phyloP scores from a whole-genome alignment of 2,329 filamentous ascomycete species.

The Beauveria medogensis region DNA sequence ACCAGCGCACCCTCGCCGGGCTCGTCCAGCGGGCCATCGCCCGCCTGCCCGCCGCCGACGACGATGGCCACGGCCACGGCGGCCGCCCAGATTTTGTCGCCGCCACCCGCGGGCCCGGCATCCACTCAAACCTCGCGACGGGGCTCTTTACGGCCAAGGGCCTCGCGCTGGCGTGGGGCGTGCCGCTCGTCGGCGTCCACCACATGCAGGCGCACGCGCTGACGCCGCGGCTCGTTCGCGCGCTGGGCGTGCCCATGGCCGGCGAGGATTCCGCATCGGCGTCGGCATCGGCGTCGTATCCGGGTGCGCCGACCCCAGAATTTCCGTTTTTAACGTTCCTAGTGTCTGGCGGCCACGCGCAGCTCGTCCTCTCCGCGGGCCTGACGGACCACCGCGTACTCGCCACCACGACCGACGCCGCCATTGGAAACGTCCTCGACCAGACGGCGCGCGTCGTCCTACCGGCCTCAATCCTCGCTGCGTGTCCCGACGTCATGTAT shows the following conservation, averaged over 20 bases:
- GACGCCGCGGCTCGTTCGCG: conserved; percentile 69
- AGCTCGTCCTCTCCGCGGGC: conserved; percentile 66
- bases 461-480: conserved; percentile 48
- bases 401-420: conserved; percentile 67
- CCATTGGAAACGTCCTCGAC: conserved; percentile 85
- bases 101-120: conserved; percentile 84
- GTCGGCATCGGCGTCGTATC: neutral
- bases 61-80: neutral
- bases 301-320: conserved; percentile 30
- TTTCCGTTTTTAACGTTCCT: conserved; percentile 88
- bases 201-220: conserved; percentile 97
- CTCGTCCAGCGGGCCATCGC: conserved; percentile 59
- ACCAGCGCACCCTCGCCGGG: conserved; percentile 60
- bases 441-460: conserved; percentile 74
- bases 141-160: conserved; percentile 84
- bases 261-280: neutral
- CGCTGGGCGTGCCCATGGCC: conserved; percentile 36
- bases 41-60: conserved; percentile 31
- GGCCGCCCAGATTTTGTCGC: conserved; percentile 68
- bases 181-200: conserved; percentile 79
- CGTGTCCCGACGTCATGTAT: conserved; percentile 63
- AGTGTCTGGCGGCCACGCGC: conserved; percentile 86
- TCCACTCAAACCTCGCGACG: conserved; percentile 67
- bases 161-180: conserved; percentile 71
- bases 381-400: conserved; percentile 66